Evolutionary conservation across 129 eudicot species (phyloP), one percentile per base, ranked within the genome.

Genomic region (Helianthus tuberosus): DNA sequence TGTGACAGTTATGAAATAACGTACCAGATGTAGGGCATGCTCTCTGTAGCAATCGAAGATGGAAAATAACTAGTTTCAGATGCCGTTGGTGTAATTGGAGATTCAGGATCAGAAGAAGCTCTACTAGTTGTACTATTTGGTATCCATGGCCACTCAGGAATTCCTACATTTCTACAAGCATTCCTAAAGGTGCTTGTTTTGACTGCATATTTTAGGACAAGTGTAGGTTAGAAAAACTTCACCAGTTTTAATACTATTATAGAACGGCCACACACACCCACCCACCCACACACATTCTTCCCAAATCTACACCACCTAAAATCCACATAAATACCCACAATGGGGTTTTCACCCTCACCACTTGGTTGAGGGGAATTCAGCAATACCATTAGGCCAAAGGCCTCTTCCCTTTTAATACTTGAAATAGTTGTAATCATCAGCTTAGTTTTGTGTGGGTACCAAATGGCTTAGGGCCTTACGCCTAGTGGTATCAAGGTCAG

Each of bases 191-290:
- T 61, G 11, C 43, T 3, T 1, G 8, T 7, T 11, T 2, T 27
- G 20, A 61, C 66, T 61, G 66, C 41, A 59, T 23, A 32, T 5
- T 17, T 10, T 8, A 59, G 6, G 39, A 17, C 41, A 59, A 58
- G 41, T 59, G 13, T 23, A 59, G 64, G 12, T 59, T 12, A 59
- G 64, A 59, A 25, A 25, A 25, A 59, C 64, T 59, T 59, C 41
- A 59, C 41, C 5, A 3, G 2, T 10, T 25, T 3, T 25, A 58
- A 58, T 58, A 17, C 12, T 58, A 1, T 1, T 47, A 4, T 41
- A 41, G 46, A 5, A 8, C 46, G 46, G 46, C 10, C 10, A 41
- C 46, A 3, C 53, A 0, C 6, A 48, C 53, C 1, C 51, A 48
- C 11, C 0, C 11, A 47, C 9, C 11, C 11, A n/a, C 11, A 47